A percentile compares a stretch with the other conserved stretches of the same genome.
These are phyloP conservation scores for Hordeum marinum DNA, from an alignment of 176 grass and related monocot genomes.

Conservation along the genomic window DNA sequence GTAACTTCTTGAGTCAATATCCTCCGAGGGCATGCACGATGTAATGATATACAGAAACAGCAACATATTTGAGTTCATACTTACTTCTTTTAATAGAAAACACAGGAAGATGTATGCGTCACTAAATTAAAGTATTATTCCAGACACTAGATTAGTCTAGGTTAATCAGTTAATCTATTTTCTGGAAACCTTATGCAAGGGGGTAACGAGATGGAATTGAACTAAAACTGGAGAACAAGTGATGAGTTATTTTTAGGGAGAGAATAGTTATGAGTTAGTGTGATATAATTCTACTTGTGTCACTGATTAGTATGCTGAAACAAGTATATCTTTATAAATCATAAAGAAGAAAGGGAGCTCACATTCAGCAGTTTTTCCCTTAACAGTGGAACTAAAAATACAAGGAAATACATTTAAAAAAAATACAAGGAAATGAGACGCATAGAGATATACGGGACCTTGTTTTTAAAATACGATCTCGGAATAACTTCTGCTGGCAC, in stretches of 20 bases:
- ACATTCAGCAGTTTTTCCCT: not conserved
- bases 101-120: not conserved
- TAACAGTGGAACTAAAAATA: not conserved
- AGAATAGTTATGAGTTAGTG: not conserved
- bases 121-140: not conserved
- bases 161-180: not conserved
- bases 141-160: not conserved
- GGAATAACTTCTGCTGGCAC: conserved; percentile 88
- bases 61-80: not conserved
- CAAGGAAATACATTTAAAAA: not conserved
- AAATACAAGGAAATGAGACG: not conserved
- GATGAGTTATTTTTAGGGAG: not conserved
- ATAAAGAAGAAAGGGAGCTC: not conserved
- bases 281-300: not conserved
- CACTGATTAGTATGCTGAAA: not conserved
- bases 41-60: not conserved
- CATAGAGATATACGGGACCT: conserved; percentile 44
- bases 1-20: conserved; percentile 12
- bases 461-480: conserved; percentile 85
- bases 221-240: not conserved
- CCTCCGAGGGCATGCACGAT: not conserved
- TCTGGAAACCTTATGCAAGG: not conserved
- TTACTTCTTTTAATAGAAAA: not conserved
- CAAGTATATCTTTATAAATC: not conserved
- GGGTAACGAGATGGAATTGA: not conserved